Conservation (phyloP, 2,329 filamentous ascomycete genomes). For the Xylaria sp. region DNA sequence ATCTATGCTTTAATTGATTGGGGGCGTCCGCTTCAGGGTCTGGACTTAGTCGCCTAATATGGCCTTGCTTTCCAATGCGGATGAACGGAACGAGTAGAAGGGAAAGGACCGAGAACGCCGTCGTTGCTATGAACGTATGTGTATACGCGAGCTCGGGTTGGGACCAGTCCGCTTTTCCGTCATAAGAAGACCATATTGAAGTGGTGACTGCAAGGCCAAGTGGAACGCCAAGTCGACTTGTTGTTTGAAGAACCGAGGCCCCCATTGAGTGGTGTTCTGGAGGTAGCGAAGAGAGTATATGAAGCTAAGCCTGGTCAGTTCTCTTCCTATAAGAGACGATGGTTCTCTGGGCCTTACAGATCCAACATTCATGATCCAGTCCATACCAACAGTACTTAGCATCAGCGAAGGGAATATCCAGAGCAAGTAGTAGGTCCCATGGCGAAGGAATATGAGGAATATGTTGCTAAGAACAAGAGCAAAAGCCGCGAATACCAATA, state of each 20-base stretch:
- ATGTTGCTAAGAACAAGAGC: slow-evolving; percentile 39
- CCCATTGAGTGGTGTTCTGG: slow-evolving; percentile 41
- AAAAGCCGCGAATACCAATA: slow-evolving; percentile 35
- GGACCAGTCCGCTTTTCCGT: slow-evolving; percentile 26
- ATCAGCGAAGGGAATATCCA: slow-evolving; percentile 43
- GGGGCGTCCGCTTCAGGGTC: slow-evolving; percentile 11
- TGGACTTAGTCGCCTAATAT: slow-evolving; percentile 1
- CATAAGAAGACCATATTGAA: slow-evolving; percentile 43
- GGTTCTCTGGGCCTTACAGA: slow-evolving; percentile 34
- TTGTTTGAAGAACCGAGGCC: slow-evolving; percentile 42
- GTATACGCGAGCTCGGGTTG: slow-evolving; percentile 38
- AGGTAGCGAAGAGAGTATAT: slow-evolving; percentile 40
- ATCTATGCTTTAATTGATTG: slow-evolving; percentile 17
- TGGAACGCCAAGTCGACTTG: slow-evolving; percentile 41
- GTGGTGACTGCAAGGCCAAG: slow-evolving; percentile 42
- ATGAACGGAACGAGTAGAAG: slow-evolving; percentile 42
- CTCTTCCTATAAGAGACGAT: background rate
- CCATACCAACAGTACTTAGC: slow-evolving; percentile 43
- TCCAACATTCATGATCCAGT: slow-evolving; percentile 45
- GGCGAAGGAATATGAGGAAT: slow-evolving; percentile 40
- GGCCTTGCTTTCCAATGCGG: slow-evolving; percentile 40
- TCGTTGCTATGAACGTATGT: slow-evolving; percentile 41
- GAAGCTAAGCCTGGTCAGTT: slow-evolving; percentile 34
- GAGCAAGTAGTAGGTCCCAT: slow-evolving; percentile 39
- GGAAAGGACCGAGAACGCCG: slow-evolving; percentile 38